Base-by-base conservation (phyloP, 148 eudicot species). In the Simmondsia chinensis region DNA sequence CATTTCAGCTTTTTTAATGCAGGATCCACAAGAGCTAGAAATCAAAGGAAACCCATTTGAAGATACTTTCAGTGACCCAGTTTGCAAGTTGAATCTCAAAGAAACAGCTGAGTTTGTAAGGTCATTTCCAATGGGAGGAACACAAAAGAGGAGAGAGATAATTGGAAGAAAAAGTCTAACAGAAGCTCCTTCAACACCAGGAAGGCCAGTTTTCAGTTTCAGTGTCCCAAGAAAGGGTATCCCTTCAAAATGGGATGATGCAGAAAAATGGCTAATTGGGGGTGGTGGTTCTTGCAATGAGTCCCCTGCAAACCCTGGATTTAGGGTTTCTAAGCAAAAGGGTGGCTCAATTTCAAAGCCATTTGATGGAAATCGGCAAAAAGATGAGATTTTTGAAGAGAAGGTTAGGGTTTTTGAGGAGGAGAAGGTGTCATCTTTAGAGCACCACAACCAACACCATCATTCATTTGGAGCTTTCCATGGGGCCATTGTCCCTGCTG, bases 161-260 rank as follows among this genome's bases (percentile, higher is more conserved):
- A 39, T 69, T 34, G 61, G 60, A 7, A 42, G 54, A 28, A 45
- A 23, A 32, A 75, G 62, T 33, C 70, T 37, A 20, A 20, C 63
- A 2, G 87, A 79, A 19, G 71, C 82, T 46, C 83, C 94, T 36
- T 34, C 72, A 19, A 79, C 96, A 9, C 87, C 87, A 13, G 87
- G 88, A 25, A 69, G 96, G 41, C 96, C 94, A 7, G 45, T 76
- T 33, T 87, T 82, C 53, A 72, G 75, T 54, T 87, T 82, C 58
- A 87, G 84, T 57, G 56, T 40, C 38, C 7, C 76, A n/a, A 82
- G 83, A 36, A 87, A 71, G 22, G 57, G 54, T 56, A 62, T 78
- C 10, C 93, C 96, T 47, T 87, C 96, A 13, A 87, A 82, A 37
- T 87, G 96, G 96, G 93, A 87, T 53, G 93, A 87, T 66, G 96